Conservation (phyloP, 2,329 filamentous ascomycete genomes). For the Neofusicoccum sp. region DNA sequence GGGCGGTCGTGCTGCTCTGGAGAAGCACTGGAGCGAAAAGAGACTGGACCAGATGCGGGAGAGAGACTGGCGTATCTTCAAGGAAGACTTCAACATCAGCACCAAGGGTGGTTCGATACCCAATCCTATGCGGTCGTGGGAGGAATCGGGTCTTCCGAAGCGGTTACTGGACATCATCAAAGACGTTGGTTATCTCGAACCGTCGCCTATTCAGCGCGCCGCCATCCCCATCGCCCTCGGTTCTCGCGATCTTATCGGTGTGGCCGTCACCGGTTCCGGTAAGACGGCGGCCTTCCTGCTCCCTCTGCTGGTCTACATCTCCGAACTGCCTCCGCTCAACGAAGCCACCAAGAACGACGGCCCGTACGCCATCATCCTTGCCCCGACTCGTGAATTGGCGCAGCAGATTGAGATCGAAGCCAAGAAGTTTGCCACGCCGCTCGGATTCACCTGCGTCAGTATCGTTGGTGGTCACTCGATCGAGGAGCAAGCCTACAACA, state of each 20-base stretch:
- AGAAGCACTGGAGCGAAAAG: constrained; percentile 97
- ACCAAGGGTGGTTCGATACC: constrained; percentile 92
- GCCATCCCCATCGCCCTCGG: constrained; percentile 94
- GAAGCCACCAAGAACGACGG: constrained; percentile 90
- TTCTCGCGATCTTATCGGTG: constrained; percentile 93
- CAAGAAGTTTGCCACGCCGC: constrained; percentile 83
- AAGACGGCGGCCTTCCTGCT: constrained; percentile 96
- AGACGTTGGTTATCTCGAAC: constrained; percentile 86
- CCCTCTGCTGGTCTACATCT: constrained; percentile 91
- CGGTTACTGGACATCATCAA: constrained; percentile 80
- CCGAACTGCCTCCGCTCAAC: constrained; percentile 80
- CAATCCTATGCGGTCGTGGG: constrained; percentile 94
- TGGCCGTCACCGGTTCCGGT: constrained; percentile 96
- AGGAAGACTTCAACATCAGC: constrained; percentile 96
- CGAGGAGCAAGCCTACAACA: constrained; percentile 88
- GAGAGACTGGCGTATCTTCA: constrained; percentile 99
- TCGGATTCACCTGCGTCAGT: constrained; percentile 93
- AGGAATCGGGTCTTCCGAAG: constrained; percentile 78
- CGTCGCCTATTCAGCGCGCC: constrained; percentile 87
- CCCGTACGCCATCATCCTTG: constrained; percentile 94
- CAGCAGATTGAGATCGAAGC: constrained; percentile 97
- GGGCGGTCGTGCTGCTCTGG: constrained; percentile 71
- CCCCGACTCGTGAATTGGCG: constrained; percentile 93
- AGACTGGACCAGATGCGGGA: constrained; percentile 90
- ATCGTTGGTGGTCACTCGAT: constrained; percentile 97